These are phyloP conservation scores for Umbelopsis sp. DNA, from an alignment of 192 early-diverging fungal genomes.

Conservation along the genomic window DNA sequence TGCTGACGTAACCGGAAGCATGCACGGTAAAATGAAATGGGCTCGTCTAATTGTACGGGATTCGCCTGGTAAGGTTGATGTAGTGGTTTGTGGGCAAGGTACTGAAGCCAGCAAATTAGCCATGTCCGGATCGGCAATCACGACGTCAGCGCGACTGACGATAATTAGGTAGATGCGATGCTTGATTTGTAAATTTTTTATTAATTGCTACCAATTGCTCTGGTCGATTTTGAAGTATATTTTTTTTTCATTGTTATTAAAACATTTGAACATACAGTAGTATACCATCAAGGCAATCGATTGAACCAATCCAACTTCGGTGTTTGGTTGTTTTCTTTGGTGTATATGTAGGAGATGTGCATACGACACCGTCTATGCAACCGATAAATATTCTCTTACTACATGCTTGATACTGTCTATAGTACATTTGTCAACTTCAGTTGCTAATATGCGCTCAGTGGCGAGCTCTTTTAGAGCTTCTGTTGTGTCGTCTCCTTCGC, in stretches of 20 bases:
- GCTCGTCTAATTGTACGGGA: constrained; percentile 18
- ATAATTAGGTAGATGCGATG: neutral
- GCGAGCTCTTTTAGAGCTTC: constrained; percentile 36
- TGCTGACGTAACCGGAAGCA: constrained; percentile 38
- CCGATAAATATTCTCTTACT: constrained; percentile 23
- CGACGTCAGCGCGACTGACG: neutral
- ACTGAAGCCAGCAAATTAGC: neutral
- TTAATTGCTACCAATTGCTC: no score
- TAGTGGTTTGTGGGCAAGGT: constrained; percentile 22
- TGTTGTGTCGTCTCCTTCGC: constrained; percentile 7
- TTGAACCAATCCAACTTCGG: neutral
- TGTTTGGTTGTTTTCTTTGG: neutral
- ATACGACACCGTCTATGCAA: neutral
- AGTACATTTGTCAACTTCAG: constrained; percentile 23
- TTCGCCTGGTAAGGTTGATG: neutral
- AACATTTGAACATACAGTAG: neutral
- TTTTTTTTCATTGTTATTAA: no score
- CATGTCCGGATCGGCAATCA: neutral
- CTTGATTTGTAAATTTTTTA: no score
- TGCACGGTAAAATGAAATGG: constrained; percentile 39
- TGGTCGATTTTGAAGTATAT: no score
- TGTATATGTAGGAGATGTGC: neutral
- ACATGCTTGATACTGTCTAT: constrained; percentile 10
- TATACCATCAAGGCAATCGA: constrained; percentile 5
- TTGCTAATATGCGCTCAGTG: constrained; percentile 38